Base-by-base conservation (phyloP, 495 filamentous ascomycete genomes). In the Hamigera avellanea region DNA sequence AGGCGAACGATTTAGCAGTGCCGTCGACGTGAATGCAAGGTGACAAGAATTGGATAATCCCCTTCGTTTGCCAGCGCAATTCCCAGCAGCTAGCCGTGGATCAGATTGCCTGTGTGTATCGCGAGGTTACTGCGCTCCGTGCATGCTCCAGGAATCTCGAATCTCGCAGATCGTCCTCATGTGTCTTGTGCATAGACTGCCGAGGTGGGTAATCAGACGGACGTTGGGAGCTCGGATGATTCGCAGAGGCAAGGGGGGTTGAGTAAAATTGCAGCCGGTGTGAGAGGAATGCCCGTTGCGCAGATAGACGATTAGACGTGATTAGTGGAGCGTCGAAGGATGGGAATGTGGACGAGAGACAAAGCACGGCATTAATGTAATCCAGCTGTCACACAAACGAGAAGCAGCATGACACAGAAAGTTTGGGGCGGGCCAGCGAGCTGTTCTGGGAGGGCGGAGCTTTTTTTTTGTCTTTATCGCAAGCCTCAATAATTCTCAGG, bases 61-160 rank as follows among this genome's bases (percentile, higher is more conserved):
- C 31, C 31, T 33, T 58, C 50, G 53, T 64, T 60, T 61, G 53
- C 41, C 48, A 44, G 48, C 37, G 48, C 37, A 41, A 46, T 32
- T 32, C 29, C 28, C 46, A 46, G 53, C 37, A 45, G 41, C 49
- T 48, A 46, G 45, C 50, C 46, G 54, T 48, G 45, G 50, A 57
- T 50, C 48, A 42, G 47, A 56, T 53, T 51, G 47, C 32, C 40
- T 36, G 41, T 43, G 45, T 44, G 41, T 51, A 52, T 50, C 47
- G 54, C 52, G 52, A 58, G 37, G 49, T 59, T 61, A 60, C 61
- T 63, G 55, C 53, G 50, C 64, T 62, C 61, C 59, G 62, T 64
- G 61, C 64, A 64, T 66, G 58, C 61, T 57, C 61, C 61, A 62
- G 55, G 54, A 65, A 64, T 53, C 54, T 64, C 57, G 52, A 57